Percentiles rank a stretch among this genome's conserved stretches.
phyloP scores from a whole-genome alignment of 768 basidiomycete genomes.

The Calocybe gangraenosa region DNA sequence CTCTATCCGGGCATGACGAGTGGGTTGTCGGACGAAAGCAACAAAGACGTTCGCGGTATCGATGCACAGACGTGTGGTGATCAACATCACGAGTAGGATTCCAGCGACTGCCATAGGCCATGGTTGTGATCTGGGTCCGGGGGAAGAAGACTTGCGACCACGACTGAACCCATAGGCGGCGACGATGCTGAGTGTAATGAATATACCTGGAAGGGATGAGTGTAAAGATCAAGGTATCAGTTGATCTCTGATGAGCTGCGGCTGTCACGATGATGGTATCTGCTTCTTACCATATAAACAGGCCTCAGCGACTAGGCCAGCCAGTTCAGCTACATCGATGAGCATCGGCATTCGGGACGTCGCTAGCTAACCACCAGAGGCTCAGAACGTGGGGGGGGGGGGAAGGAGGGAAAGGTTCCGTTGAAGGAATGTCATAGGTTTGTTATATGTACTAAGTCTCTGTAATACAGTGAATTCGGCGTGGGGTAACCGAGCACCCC shows the following conservation, averaged over 20 bases:
- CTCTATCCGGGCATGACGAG: not conserved
- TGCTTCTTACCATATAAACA: constrained; percentile 5
- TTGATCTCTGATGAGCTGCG: too few species aligned
- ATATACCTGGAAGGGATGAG: not conserved
- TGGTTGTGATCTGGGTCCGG: not conserved
- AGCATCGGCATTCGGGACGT: constrained; percentile 4
- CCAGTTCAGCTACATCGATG: constrained; percentile 5
- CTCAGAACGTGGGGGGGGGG: too few species aligned
- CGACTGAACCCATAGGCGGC: constrained; percentile 5
- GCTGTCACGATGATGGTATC: too few species aligned
- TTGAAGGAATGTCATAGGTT: too few species aligned
- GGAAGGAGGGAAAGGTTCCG: too few species aligned
- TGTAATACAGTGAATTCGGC: too few species aligned
- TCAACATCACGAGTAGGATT: not conserved
- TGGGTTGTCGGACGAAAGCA: not conserved
- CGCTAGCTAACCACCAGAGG: too few species aligned
- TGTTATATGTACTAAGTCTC: too few species aligned
- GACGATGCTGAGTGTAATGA: not conserved
- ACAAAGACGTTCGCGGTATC: constrained; percentile 7
- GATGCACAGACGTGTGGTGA: not conserved
- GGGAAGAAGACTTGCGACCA: not conserved
- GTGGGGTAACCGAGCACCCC: too few species aligned
- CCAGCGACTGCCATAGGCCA: constrained; percentile 3
- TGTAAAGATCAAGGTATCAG: too few species aligned
- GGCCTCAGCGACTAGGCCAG: not conserved